Evolutionary conservation across 768 basidiomycete genomes (phyloP).

Genomic region (Agaricus blazei): DNA sequence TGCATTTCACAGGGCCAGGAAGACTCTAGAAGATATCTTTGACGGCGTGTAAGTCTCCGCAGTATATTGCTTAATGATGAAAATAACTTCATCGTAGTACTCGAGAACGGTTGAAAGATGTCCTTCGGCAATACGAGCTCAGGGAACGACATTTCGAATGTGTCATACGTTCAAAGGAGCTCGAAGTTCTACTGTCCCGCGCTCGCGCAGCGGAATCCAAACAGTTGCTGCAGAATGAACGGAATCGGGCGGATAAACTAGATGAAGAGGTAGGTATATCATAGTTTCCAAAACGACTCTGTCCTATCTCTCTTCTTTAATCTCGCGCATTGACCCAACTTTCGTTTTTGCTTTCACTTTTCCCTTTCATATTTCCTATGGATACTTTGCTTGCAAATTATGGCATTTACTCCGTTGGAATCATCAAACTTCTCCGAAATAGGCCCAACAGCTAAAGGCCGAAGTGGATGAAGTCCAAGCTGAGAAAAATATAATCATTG

Average conservation of each 20-base stretch:
- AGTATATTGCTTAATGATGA: background rate
- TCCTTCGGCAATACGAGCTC: constrained; percentile 83
- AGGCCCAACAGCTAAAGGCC: constrained; percentile 68
- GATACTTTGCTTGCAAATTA: background rate
- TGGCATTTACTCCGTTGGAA: too few relatives aligned
- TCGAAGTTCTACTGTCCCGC: constrained; percentile 81
- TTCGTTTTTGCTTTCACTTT: background rate
- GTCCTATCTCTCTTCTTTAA: constrained; percentile 6
- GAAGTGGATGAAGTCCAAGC: constrained; percentile 79
- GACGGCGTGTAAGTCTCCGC: constrained; percentile 66
- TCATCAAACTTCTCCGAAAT: background rate
- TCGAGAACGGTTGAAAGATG: constrained; percentile 81
- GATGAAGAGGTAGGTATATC: constrained; percentile 66
- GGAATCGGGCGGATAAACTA: constrained; percentile 54
- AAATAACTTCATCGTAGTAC: constrained; percentile 42
- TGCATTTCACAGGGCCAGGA: constrained; percentile 49
- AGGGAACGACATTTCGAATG: constrained; percentile 92
- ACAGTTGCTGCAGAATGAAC: constrained; percentile 76
- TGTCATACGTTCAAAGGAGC: constrained; percentile 86
- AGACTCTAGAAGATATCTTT: constrained; percentile 78
- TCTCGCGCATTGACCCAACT: constrained; percentile 4
- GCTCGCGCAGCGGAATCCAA: constrained; percentile 87
- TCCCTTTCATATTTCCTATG: background rate
- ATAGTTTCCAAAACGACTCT: constrained; percentile 4
- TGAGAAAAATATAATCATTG: constrained; percentile 73